Percentiles rank a stretch among this genome's conserved stretches.
phyloP scores from a whole-genome alignment of 2,329 filamentous ascomycete genomes.

The Byssoonygena ceratinophila region DNA sequence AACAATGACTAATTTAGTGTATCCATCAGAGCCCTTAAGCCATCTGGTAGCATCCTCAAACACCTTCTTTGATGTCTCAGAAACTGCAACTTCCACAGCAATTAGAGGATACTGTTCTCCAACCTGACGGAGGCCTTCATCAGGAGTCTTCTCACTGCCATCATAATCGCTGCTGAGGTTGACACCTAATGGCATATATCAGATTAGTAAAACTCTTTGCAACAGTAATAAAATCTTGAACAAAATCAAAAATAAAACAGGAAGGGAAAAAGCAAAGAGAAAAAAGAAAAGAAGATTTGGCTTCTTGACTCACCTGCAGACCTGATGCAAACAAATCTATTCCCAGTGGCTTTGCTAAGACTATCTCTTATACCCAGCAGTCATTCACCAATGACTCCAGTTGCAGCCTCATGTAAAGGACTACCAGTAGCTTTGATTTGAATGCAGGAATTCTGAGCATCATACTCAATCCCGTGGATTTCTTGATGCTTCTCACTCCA shows the following conservation, averaged over 20 bases:
- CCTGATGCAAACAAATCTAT: conserved; percentile 9
- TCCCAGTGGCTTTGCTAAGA: conserved; percentile 7
- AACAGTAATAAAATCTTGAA: background rate
- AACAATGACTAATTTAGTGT: conserved; percentile 12
- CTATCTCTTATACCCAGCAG: background rate
- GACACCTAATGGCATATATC: conserved; percentile 1
- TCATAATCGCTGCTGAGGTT: conserved; percentile 7
- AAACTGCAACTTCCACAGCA: conserved; percentile 13
- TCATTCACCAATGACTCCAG: conserved; percentile 11
- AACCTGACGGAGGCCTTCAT: conserved; percentile 10
- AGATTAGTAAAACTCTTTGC: conserved; percentile 9
- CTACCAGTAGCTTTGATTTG: conserved; percentile 11
- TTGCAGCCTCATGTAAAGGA: conserved; percentile 8
- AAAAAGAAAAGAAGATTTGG: background rate
- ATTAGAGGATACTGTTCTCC: conserved; percentile 11
- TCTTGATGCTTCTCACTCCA: conserved; percentile 12
- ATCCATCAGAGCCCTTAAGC: conserved; percentile 10
- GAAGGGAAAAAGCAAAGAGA: background rate
- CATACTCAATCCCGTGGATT: conserved; percentile 11
- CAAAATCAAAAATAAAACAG: background rate
- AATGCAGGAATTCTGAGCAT: conserved; percentile 7
- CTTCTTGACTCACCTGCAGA: conserved; percentile 7
- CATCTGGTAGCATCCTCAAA: conserved; percentile 13
- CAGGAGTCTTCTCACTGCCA: conserved; percentile 13
- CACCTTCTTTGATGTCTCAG: conserved; percentile 9